Evolutionary conservation across 2,329 filamentous ascomycete genomes (phyloP), one percentile per base, ranked within the genome.

Genomic region (Pestalotiopsis sp.): DNA sequence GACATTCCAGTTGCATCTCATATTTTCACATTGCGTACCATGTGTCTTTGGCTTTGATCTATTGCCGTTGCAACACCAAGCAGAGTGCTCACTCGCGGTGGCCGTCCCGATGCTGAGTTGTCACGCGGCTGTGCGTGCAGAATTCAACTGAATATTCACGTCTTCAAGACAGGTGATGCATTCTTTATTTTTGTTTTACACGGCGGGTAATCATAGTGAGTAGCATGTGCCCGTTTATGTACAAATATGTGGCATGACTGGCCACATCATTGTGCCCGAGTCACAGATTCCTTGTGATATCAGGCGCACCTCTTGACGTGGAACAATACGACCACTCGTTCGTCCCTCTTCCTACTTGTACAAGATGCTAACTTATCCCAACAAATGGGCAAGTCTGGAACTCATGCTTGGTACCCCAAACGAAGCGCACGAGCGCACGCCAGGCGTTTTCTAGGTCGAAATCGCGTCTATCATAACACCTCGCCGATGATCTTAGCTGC

Each of bases 401-500:
- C 20, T 11, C 45, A 36, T 62, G n/a, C 38, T 62, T 39, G 14
- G 17, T 57, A 27, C 13, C 31, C 52, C 64, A 39, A 59, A 20
- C 59, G 14, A 62, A 14, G 31, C 36, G 27, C 25, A 62, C 14
- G 17, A 7, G 59, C 31, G 13, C 31, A 20, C 5, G 9, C 31
- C 27, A 62, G 36, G 36, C n/a, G 14, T 66, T 45, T 66, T 45
- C 36, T 66, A 66, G 64, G 27, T 60, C 64, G 60, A 60, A 36
- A 60, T 59, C 45, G 14, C 12, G 52, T 45, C 38, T 62, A 55
- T 74, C 91, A 95, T 83, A 97, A 84, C 69, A 99, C 96, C 83
- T 99, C 96, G 70, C 96, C 94, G 71, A 99, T 95, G 79, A 99
- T 99, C 87, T 97, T 98, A 71, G 95, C 94, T 23, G 96, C 96